These are phyloP conservation scores for Candida adriatica DNA, from an alignment of 805 yeast species.

Conservation along the genomic window DNA sequence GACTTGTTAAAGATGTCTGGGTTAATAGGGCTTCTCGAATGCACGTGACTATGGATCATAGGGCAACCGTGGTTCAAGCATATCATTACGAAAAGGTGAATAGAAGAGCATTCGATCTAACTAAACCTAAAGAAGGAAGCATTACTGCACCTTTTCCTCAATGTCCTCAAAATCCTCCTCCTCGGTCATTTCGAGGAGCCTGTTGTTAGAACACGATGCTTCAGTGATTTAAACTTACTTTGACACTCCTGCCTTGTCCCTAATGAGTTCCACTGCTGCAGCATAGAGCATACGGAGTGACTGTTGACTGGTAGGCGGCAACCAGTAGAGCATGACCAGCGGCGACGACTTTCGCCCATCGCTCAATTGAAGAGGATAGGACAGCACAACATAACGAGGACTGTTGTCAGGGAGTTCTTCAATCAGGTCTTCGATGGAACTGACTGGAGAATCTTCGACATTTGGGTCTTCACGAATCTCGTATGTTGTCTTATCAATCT, in stretches of 20 bases:
- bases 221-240: slow-evolving; percentile 18
- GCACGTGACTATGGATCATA: no score
- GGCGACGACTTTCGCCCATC: slow-evolving; percentile 78
- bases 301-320: slow-evolving; percentile 81
- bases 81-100: no score
- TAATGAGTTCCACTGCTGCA: slow-evolving; percentile 76
- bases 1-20: no score
- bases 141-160: slow-evolving; percentile 26
- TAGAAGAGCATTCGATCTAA: no score
- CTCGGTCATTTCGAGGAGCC: slow-evolving; percentile 55
- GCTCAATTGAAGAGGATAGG: slow-evolving; percentile 60
- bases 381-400: slow-evolving; percentile 69
- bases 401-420: slow-evolving; percentile 79
- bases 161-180: slow-evolving; percentile 65
- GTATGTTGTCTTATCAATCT: slow-evolving; percentile 49
- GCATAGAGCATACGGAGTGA: slow-evolving; percentile 85
- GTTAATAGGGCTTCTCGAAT: no score
- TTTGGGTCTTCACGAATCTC: slow-evolving; percentile 44
- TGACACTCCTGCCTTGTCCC: slow-evolving; percentile 43
- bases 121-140: not conserved
- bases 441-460: slow-evolving; percentile 34
- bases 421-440: slow-evolving; percentile 50
- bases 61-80: no score
- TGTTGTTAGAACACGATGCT: slow-evolving; percentile 11
- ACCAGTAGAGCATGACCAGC: slow-evolving; percentile 75